Base-by-base conservation (phyloP, 1,284 basidiomycete species). In the Veloporphyrellus conicus region DNA sequence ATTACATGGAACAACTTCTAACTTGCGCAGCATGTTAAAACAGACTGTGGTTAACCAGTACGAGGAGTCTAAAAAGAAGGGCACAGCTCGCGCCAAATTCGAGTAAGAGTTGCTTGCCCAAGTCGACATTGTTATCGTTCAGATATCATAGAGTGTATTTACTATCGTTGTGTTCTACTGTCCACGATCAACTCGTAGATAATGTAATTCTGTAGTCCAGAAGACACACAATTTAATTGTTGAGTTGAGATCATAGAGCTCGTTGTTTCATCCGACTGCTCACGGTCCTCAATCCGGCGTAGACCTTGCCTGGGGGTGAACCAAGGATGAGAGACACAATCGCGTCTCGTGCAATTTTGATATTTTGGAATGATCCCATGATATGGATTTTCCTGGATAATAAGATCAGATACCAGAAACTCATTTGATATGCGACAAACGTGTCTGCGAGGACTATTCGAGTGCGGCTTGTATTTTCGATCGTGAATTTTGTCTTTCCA, bases 401-500 rank as follows among this genome's bases (percentile, higher is more conserved):
- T 8, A 32, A 23, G 15, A 53, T 53, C 34, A 52, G 39, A 42
- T 36, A 49, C 11, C 22, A 32, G 22, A 22, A 14, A 42, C 6
- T 19, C 4, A 18, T 18, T 6, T 19, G 37, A 45, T 36, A 34
- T 20, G 77, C 6, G 15, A 63, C 90, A 53, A 63, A 93, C 87
- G 93, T 95, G 67, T 99, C 95, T 19, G 95, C 95, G 34, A 99
- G 81, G 28, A 99, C 92, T 48, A 99, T 93, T 31, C 95, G 86
- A 19, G 95, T 99, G 50, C 95, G 80, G 60, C 88, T 94, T 2
- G 93, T 83, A 62, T 99, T 99, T 73, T 99, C 95, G 48, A 99
- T 98, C 0, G 95, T 95, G 69, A 97, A 98, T 64, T 97, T 93
- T 3, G 95, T 98, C 71, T 96, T 94, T 41, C 95, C 95, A 55